Evolutionary conservation across 352 stramenopile species (phyloP).

Genomic region (Pythium vanterpoolii): DNA sequence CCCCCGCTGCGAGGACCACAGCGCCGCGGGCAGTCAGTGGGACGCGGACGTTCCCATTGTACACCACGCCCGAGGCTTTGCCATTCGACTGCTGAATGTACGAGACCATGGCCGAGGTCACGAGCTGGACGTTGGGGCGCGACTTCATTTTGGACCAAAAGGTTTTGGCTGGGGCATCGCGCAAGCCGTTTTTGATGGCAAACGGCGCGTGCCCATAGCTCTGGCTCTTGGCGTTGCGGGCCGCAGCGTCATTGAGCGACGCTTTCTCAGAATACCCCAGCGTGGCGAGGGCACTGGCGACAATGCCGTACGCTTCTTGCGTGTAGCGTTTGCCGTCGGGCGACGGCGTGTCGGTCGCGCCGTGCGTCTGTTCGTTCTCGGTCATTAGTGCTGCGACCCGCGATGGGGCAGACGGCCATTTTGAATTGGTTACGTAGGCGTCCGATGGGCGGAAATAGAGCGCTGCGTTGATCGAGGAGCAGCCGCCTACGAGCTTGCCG

Average conservation of each 20-base stretch:
- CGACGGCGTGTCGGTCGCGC: slow-evolving; percentile 47
- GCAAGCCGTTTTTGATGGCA: slow-evolving; percentile 48
- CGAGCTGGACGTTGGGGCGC: slow-evolving; percentile 4
- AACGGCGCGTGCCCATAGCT: slow-evolving; percentile 53
- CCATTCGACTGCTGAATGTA: slow-evolving; percentile 49
- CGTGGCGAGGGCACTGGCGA: slow-evolving; percentile 32
- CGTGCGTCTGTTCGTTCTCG: slow-evolving; percentile 43
- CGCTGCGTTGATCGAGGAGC: slow-evolving; percentile 79
- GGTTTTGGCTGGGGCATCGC: slow-evolving; percentile 51
- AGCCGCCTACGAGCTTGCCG: slow-evolving; percentile 80
- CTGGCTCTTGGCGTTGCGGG: slow-evolving; percentile 58
- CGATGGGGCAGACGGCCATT: slow-evolving; percentile 48
- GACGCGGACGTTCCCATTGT: slow-evolving; percentile 24
- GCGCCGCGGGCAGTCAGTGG: slow-evolving; percentile 36
- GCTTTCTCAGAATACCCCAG: slow-evolving; percentile 37
- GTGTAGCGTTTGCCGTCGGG: slow-evolving; percentile 42
- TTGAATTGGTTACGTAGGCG: slow-evolving; percentile 35
- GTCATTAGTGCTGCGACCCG: slow-evolving; percentile 66
- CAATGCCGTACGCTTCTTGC: slow-evolving; percentile 51
- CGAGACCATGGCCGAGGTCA: slow-evolving; percentile 40
- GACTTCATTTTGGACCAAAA: slow-evolving; percentile 28
- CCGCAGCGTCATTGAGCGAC: slow-evolving; percentile 40
- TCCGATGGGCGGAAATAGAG: slow-evolving; percentile 74
- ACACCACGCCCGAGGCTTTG: slow-evolving; percentile 44
- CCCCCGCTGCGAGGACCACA: slow-evolving; percentile 74